Percentiles rank a stretch among this genome's conserved stretches.
Conservation (phyloP, 2,329 filamentous ascomycete species). For the Myotisia sp. region DNA sequence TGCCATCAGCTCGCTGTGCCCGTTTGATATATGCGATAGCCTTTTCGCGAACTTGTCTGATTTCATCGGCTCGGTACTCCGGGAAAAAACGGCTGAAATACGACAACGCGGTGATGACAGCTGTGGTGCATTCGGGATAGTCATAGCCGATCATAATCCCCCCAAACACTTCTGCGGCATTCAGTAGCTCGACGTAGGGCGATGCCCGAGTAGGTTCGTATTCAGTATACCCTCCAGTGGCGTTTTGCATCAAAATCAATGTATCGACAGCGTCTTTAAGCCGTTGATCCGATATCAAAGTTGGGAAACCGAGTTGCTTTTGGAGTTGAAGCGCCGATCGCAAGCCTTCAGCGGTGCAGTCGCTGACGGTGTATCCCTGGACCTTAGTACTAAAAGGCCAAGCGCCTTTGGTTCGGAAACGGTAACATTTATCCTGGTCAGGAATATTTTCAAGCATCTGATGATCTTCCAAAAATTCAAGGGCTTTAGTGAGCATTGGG, state of each 20-base stretch:
- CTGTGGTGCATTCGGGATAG: slow-evolving; percentile 94
- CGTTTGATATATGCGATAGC: slow-evolving; percentile 73
- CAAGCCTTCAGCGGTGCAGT: slow-evolving; percentile 83
- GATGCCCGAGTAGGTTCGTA: slow-evolving; percentile 77
- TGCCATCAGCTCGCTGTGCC: slow-evolving; percentile 66
- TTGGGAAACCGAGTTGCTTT: slow-evolving; percentile 58
- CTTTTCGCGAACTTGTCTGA: slow-evolving; percentile 54
- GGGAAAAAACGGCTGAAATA: slow-evolving; percentile 73
- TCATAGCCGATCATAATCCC: slow-evolving; percentile 98
- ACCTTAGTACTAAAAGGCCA: slow-evolving; percentile 91
- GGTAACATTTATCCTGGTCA: slow-evolving; percentile 68
- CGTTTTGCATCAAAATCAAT: slow-evolving; percentile 79
- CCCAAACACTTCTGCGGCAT: slow-evolving; percentile 92
- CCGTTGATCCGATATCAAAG: slow-evolving; percentile 58
- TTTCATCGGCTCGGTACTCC: slow-evolving; percentile 61
- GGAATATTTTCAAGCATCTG: slow-evolving; percentile 75
- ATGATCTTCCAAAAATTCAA: slow-evolving; percentile 77
- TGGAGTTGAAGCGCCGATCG: slow-evolving; percentile 80
- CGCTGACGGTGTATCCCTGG: slow-evolving; percentile 90
- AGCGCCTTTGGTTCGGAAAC: slow-evolving; percentile 78
- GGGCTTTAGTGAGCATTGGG: slow-evolving; percentile 67
- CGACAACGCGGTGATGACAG: slow-evolving; percentile 73
- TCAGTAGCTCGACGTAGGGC: slow-evolving; percentile 66
- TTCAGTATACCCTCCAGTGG: slow-evolving; percentile 70
- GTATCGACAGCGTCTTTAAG: slow-evolving; percentile 84